Evolutionary conservation across 164 flowering plant genomes (phyloP).

Genomic region (Aristolochia fimbriata): DNA sequence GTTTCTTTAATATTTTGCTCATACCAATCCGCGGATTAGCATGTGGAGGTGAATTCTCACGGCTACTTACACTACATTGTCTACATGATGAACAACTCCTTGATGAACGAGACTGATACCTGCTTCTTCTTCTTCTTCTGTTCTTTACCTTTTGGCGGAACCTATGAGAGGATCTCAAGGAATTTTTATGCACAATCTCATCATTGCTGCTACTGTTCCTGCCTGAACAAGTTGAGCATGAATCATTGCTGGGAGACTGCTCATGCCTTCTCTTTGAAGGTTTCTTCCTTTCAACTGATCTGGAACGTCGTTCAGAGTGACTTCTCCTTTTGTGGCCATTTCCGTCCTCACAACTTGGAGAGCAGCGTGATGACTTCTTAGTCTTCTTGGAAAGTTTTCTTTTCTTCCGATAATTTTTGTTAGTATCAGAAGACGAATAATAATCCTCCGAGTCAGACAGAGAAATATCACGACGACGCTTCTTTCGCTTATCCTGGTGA

Average conservation of each 20-base stretch:
- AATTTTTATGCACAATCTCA: conserved; percentile 8
- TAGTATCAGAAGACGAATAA: conserved; percentile 35
- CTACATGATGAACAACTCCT: conserved; percentile 36
- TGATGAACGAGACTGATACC: conserved; percentile 20
- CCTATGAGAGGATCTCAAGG: conserved; percentile 12
- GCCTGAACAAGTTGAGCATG: conserved; percentile 35
- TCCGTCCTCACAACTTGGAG: conserved; percentile 22
- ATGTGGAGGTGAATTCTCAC: conserved; percentile 31
- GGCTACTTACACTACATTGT: conserved; percentile 11
- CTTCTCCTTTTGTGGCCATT: conserved; percentile 32
- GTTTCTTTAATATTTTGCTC: conserved; percentile 13
- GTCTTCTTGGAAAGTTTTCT: conserved; percentile 21
- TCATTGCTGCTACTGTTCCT: conserved; percentile 8
- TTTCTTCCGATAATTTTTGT: conserved; percentile 24
- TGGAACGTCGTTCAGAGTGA: conserved; percentile 24
- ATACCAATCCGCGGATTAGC: conserved; percentile 47
- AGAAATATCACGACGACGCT: conserved; percentile 34
- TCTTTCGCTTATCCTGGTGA: conserved; percentile 47
- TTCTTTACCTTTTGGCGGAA: conserved; percentile 20
- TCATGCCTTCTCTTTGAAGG: conserved; percentile 18
- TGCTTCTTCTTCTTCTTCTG: conserved; percentile 14
- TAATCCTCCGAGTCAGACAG: conserved; percentile 22
- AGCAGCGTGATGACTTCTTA: conserved; percentile 34
- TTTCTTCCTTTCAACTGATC: conserved; percentile 27
- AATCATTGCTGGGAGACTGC: conserved; percentile 38